These are phyloP conservation scores for Macrolepiota dolichaula DNA, from an alignment of 768 basidiomycete genomes.

Conservation along the genomic window DNA sequence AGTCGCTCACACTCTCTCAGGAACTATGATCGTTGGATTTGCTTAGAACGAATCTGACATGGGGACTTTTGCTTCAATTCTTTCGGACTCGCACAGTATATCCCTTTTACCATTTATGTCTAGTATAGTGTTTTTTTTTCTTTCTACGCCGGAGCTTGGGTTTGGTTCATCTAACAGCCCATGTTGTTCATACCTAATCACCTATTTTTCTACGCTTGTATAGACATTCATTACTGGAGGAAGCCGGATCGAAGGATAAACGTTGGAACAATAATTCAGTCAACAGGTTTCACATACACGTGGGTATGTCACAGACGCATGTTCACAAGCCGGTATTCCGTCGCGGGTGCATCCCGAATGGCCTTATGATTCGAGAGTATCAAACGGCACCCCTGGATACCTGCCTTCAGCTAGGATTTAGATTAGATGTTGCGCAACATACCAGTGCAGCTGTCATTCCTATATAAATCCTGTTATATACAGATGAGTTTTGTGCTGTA, in stretches of 20 bases:
- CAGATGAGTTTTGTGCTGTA: not conserved
- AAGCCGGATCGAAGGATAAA: not conserved
- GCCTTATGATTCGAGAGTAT: conserved; percentile 2
- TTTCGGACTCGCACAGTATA: conserved; percentile 1
- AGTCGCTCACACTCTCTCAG: conserved; percentile 14
- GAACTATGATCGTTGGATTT: conserved; percentile 24
- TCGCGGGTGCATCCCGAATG: not conserved
- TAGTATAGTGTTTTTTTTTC: not conserved
- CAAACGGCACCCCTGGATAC: not conserved
- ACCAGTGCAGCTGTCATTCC: not conserved
- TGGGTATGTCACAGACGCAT: not conserved
- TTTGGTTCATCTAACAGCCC: not conserved
- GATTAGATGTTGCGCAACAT: not conserved
- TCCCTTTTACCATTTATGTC: not conserved
- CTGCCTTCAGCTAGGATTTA: not conserved
- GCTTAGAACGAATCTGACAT: not conserved
- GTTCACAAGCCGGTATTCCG: not conserved
- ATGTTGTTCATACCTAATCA: not conserved
- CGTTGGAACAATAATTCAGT: not conserved
- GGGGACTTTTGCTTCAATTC: conserved; percentile 3
- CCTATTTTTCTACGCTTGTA: not conserved
- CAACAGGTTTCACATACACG: not conserved
- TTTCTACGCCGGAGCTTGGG: not conserved
- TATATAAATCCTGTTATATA: not conserved
- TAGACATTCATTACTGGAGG: not conserved